Evolutionary conservation across 768 basidiomycete genomes (phyloP), one percentile per base, ranked within the genome.

Genomic region (Panellus pusillus): DNA sequence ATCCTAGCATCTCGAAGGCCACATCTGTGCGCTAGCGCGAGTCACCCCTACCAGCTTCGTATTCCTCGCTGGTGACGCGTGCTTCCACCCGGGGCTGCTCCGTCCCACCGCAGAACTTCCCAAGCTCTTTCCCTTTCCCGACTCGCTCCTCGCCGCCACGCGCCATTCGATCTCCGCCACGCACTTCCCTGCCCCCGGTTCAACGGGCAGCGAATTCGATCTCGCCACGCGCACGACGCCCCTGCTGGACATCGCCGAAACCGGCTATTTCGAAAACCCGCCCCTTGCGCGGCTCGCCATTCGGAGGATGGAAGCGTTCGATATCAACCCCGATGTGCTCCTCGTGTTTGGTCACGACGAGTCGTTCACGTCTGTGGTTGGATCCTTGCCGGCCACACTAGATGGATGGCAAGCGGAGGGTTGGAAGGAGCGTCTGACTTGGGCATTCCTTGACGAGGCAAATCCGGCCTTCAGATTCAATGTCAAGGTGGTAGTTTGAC

Each of bases 31-130:
- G 9, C 55, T 66, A 2, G 65, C 63, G 6, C 63, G 63, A 6
- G 61, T 63, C 5, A 62, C 63, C 2, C 54, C 57, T 6, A 54
- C 39, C 38, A 52, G 47, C 35, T 66, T 64, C 40, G 52, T 66
- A 19, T 45, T 66, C 15, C 52, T 66, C 24, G 65, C 58, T 17
- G 65, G 47, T 17, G 65, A 66, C 38, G 47, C 57, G 6, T 61
- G 57, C 37, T 61, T 63, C 46, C 63, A 66, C 44, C 41, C 55
- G 11, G 65, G 63, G 13, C 39, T 55, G n/a, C n/a, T 64, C 13
- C 63, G 65, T 6, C 65, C 65, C 36, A 62, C 61, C n/a, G 39
- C 32, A 1, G 9, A 37, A 27, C 55, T 63, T n/a, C 64, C 61
- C 47, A 43, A 38, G 9, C 28, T 46, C 39, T 50, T 51, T 20